These are phyloP conservation scores for Scheffersomyces illinoinensis DNA, from an alignment of 1,139 yeast genomes.

Conservation along the genomic window DNA sequence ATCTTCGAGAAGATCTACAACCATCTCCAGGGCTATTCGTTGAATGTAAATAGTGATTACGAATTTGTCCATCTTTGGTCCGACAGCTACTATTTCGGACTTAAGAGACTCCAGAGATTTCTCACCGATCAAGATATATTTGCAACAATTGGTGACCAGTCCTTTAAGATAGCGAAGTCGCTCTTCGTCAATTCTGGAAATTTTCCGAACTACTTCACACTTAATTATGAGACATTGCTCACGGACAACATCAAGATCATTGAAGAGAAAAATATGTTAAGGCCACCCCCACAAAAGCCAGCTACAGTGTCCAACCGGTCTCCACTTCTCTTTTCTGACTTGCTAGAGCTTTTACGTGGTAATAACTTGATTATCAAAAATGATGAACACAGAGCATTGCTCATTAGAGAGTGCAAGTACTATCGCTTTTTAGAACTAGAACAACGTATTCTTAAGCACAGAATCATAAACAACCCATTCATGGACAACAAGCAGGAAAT, in stretches of 20 bases:
- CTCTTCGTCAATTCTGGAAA: slow-evolving; percentile 63
- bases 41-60: slow-evolving; percentile 57
- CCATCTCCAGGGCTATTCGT: slow-evolving; percentile 79
- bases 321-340: slow-evolving; percentile 57
- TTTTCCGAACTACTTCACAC: slow-evolving; percentile 72
- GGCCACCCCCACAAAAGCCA: slow-evolving; percentile 81
- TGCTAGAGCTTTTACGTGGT: slow-evolving; percentile 60
- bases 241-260: slow-evolving; percentile 45
- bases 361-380: slow-evolving; percentile 44
- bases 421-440: slow-evolving; percentile 76
- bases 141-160: slow-evolving; percentile 59
- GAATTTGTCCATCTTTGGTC: slow-evolving; percentile 62
- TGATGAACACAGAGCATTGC: slow-evolving; percentile 55
- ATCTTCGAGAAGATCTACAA: slow-evolving; percentile 65
- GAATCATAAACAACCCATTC: slow-evolving; percentile 54
- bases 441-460: slow-evolving; percentile 61
- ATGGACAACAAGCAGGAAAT: slow-evolving; percentile 52
- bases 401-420: slow-evolving; percentile 71
- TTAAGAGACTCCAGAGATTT: slow-evolving; percentile 54
- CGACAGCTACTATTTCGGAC: slow-evolving; percentile 75
- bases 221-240: slow-evolving; percentile 52
- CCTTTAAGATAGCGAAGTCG: slow-evolving; percentile 59
- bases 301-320: slow-evolving; percentile 54
- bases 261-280: slow-evolving; percentile 42
- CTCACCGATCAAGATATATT: slow-evolving; percentile 58